phyloP scores from a whole-genome alignment of 2,329 filamentous ascomycete species.

The Teratosphaeria nubilosa region DNA sequence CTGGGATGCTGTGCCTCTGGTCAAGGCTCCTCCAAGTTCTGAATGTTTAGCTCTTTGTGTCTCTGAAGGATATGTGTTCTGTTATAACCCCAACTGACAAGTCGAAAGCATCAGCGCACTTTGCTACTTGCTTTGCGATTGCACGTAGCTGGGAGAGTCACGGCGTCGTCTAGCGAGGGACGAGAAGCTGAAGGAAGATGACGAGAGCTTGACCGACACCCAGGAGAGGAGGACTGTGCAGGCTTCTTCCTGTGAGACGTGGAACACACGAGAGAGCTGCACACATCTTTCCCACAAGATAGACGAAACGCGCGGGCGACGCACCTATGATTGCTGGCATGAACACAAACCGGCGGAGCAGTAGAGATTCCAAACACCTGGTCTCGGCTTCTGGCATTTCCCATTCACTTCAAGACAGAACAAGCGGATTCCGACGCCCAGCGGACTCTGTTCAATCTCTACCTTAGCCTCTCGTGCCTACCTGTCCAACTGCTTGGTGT shows the following conservation, averaged over 20 bases:
- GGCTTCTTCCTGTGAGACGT: not conserved
- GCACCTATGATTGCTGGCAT: not conserved
- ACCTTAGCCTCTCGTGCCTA: not conserved
- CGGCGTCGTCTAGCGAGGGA: not conserved
- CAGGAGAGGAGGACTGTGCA: not conserved
- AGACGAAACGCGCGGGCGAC: not conserved
- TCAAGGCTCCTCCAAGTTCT: not conserved
- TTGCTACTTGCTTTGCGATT: not conserved
- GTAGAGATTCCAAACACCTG: not conserved
- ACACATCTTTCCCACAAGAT: not conserved
- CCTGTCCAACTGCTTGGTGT: not conserved
- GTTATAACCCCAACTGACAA: not conserved
- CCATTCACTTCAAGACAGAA: not conserved
- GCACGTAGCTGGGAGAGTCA: not conserved
- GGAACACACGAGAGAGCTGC: not conserved
- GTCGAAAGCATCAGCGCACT: not conserved
- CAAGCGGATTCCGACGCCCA: not conserved
- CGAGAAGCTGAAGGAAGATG: not conserved
- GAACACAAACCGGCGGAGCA: not conserved
- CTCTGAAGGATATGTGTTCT: not conserved
- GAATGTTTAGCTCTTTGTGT: not conserved
- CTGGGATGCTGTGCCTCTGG: not conserved
- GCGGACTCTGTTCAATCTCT: not conserved
- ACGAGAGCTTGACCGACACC: not conserved
- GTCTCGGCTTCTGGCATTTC: not conserved